Base-by-base conservation (phyloP, 2,329 filamentous ascomycete species). In the Colletotrichum higginsianum region DNA sequence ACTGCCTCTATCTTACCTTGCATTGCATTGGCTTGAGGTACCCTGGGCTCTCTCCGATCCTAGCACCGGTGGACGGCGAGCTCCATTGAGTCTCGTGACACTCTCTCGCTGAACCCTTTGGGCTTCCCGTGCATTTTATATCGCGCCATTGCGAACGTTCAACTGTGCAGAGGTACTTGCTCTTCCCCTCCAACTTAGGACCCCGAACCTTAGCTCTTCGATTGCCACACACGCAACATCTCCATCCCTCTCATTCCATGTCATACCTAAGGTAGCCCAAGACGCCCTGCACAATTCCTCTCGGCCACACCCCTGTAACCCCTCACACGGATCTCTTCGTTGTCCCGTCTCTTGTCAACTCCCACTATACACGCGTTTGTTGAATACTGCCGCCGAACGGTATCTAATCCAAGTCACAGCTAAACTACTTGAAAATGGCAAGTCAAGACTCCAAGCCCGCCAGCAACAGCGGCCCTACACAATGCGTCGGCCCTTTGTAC, bases 401-500 rank as follows among this genome's bases (percentile, higher is more conserved):
- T 52, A 46, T n/a, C 26, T 57, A 61, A 53, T 53, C 23, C 64
- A 53, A 67, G n/a, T 12, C 49, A 52, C 44, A 52, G 38, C 23
- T 38, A 62, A 16, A 40, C 40, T 61, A 15, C 52, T 30, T 13
- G 21, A 26, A 46, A 49, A 72, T 72, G 65, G 47, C 53, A 18
- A 65, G 42, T 58, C 61, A 74, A 61, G 61, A 66, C 18, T 55
- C 64, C 40, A 63, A 66, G 56, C 30, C 68, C 9, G 38, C 61
- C 38, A 44, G 35, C 56, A 26, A 57, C 26, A 64, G 66, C 35
- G 71, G 74, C 77, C 66, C 79, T 77, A 86, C 88, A 53, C 87
- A 94, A 81, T 90, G 89, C 74, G 90, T 98, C 72, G 95, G 95
- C 1, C 95, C 94, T 57, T 87, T 92, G 74, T 98, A 98, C 82